Evolutionary conservation across 768 basidiomycete genomes (phyloP).

Genomic region (Phaeotremella skinneri): DNA sequence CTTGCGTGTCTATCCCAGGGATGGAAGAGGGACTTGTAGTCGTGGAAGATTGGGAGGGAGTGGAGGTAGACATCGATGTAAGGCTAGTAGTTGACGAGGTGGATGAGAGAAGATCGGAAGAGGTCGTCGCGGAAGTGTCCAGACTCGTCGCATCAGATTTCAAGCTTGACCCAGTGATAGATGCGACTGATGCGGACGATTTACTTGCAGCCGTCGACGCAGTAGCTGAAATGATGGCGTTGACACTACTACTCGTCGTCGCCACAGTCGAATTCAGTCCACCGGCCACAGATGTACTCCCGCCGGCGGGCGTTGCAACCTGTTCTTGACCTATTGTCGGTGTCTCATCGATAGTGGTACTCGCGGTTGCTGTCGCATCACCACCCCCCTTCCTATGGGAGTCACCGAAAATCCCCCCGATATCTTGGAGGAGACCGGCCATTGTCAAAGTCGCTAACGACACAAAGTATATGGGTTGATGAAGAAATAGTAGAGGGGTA

Average conservation of each 20-base stretch:
- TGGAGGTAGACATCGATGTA: too few relatives aligned
- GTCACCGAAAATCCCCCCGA: neutral
- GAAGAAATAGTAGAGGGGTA: too few relatives aligned
- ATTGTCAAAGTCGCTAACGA: neutral
- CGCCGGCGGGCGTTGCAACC: neutral
- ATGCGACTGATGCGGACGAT: too few relatives aligned
- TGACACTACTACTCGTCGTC: neutral
- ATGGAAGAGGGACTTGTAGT: neutral
- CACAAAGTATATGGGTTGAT: too few relatives aligned
- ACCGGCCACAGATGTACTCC: neutral
- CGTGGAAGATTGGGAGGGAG: slow-evolving; percentile 7
- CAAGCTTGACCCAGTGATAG: too few relatives aligned
- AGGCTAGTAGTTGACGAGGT: too few relatives aligned
- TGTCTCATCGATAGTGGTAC: neutral
- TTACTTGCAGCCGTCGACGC: neutral
- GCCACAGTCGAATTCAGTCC: neutral
- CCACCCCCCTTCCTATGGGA: too few relatives aligned
- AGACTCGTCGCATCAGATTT: too few relatives aligned
- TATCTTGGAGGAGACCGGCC: neutral
- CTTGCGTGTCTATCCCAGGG: too few relatives aligned
- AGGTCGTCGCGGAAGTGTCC: too few relatives aligned
- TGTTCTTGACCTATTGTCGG: neutral
- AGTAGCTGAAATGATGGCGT: neutral
- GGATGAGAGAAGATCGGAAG: too few relatives aligned
- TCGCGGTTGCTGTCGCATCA: neutral